A percentile compares a stretch with the other conserved stretches of the same genome.
Evolutionary conservation across 495 filamentous ascomycete genomes (phyloP).

Genomic region (Penicillium arizonense): DNA sequence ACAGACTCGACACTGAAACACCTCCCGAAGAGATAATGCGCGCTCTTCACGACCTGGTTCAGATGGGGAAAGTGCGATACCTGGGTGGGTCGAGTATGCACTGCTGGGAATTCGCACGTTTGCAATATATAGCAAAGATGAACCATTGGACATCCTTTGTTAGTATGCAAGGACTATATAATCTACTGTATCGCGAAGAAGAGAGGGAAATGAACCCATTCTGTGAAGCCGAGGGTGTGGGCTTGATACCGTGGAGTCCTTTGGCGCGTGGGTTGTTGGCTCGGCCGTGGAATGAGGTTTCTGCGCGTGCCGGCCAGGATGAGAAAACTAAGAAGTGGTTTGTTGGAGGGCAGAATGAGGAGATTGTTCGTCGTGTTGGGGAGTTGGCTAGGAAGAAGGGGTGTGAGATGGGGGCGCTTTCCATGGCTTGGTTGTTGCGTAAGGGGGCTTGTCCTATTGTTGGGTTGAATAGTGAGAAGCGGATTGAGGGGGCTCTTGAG

Average conservation of each 20-base stretch:
- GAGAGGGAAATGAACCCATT: conserved; percentile 71
- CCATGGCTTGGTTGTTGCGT: conserved; percentile 58
- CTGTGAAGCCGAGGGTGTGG: conserved; percentile 67
- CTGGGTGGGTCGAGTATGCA: conserved; percentile 53
- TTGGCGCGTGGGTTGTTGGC: conserved; percentile 53
- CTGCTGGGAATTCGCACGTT: conserved; percentile 40
- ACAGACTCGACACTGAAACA: conserved; percentile 49
- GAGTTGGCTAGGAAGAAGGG: conserved; percentile 58
- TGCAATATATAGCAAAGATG: conserved; percentile 43
- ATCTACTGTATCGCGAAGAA: conserved; percentile 68
- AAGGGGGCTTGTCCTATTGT: conserved; percentile 56
- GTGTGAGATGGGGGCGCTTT: conserved; percentile 56
- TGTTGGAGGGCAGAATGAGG: conserved; percentile 24
- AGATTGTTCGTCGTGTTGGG: conserved; percentile 56
- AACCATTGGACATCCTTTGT: conserved; percentile 70
- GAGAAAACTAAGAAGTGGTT: conserved; percentile 18
- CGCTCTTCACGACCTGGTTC: conserved; percentile 66
- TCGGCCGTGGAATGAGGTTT: conserved; percentile 31
- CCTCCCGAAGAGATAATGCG: conserved; percentile 71
- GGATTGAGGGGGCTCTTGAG: conserved; percentile 55
- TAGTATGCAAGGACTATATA: conserved; percentile 69
- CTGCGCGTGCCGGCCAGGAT: conserved; percentile 15
- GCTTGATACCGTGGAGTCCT: conserved; percentile 64
- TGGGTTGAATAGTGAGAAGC: conserved; percentile 53
- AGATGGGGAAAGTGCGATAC: conserved; percentile 63